A percentile compares a stretch with the other conserved stretches of the same genome.
phyloP scores from a whole-genome alignment of 257 asterid genomes.

The Jacaranda copaia region DNA sequence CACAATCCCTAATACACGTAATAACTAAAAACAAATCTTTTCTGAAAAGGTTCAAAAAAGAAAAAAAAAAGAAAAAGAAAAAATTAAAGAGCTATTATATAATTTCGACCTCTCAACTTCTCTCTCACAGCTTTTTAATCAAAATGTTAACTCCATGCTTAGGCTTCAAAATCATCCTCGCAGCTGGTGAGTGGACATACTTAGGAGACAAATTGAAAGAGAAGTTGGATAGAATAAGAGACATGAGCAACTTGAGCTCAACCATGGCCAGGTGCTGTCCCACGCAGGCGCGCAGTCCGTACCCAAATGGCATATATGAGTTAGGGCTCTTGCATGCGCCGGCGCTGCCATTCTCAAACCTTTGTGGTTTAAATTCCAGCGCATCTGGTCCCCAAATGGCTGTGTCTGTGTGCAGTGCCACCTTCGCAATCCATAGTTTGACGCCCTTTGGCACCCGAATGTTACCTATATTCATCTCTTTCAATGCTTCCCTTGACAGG shows the following conservation, averaged over 20 bases:
- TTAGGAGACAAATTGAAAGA: conserved; percentile 48
- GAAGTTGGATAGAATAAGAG: conserved; percentile 47
- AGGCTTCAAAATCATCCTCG: conserved; percentile 44
- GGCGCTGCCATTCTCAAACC: conserved; percentile 55
- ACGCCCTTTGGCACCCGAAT: conserved; percentile 51
- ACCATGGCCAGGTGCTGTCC: conserved; percentile 61
- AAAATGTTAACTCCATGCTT: conserved; percentile 47
- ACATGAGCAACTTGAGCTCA: conserved; percentile 52
- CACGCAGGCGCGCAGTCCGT: conserved; percentile 53
- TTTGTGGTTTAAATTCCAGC: conserved; percentile 47
- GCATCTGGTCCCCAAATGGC: conserved; percentile 60
- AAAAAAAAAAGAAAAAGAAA: no score
- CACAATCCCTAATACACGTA: no score
- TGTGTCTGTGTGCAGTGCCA: conserved; percentile 49
- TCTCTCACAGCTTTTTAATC: conserved; percentile 39
- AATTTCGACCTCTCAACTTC: no score
- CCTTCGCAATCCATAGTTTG: conserved; percentile 48
- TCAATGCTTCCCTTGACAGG: conserved; percentile 49
- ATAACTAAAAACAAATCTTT: no score
- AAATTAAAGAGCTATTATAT: no score
- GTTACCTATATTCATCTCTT: conserved; percentile 50
- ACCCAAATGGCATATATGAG: conserved; percentile 54
- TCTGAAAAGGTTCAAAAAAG: no score
- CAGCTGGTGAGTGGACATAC: conserved; percentile 52
- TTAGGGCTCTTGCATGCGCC: conserved; percentile 58